Evolutionary conservation across 2,329 filamentous ascomycete genomes (phyloP), one percentile per base, ranked within the genome.

Genomic region (Neurospora crassa): DNA sequence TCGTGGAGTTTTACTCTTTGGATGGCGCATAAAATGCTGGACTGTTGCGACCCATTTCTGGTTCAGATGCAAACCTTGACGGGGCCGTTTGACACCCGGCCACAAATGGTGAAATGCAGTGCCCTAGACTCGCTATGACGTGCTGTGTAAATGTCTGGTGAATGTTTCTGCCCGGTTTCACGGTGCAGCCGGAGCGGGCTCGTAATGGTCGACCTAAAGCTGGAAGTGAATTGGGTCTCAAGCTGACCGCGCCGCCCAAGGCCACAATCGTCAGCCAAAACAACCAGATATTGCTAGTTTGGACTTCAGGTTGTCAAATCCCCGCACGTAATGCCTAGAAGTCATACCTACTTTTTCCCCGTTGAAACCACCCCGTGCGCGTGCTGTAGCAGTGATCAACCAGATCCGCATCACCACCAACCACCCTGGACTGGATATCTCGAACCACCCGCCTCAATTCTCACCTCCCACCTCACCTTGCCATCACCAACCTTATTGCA

Each of bases 231-330:
- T 18, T 18, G 29, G 29, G 1, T 63, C 16, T 34, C 47, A 16
- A 16, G 20, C 47, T 53, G 47, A 53, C 47, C 6, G 34, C 53
- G 53, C 7, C 29, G 53, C 53, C 14, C 53, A 63, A 29, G 29
- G 34, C 53, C 24, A 63, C 24, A 34, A 34, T 34, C 53, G 53
- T n/a, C 14, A 63, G 3, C 29, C 24, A 34, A 37, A 63, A 63
- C 53, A 11, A 63, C 24, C 12, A 34, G 24, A 63, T 63, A 34
- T 63, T 63, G 24, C 24, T 16, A 11, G 7, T 63, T n/a, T 29
- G 0, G 2, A 18, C 14, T 5, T n/a, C n/a, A n/a, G n/a, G n/a
- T n/a, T 18, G 14, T 29, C 6, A 2, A 34, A 10, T 0, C 1
- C 16, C 1, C 7, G 24, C 53, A 16, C 16, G 16, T 5, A 59